Evolutionary conservation across 495 filamentous ascomycete species (phyloP).

Genomic region (Hypomontagnella submonticulosa): DNA sequence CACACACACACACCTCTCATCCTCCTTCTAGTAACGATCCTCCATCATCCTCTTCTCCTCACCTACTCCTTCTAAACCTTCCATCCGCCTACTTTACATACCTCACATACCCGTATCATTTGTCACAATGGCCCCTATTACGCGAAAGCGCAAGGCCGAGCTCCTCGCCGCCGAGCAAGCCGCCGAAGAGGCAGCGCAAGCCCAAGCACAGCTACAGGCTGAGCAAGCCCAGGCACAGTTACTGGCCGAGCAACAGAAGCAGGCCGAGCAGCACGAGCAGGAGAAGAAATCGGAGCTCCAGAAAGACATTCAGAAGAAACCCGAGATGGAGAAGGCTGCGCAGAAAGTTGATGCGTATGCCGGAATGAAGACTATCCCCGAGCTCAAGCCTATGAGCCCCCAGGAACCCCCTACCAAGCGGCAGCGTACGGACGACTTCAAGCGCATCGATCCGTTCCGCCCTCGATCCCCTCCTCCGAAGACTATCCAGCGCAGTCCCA

Average conservation of each 20-base stretch:
- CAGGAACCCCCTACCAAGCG: conserved; percentile 13
- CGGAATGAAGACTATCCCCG: too few relatives aligned
- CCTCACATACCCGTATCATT: background rate
- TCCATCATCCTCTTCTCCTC: too few relatives aligned
- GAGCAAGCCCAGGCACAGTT: background rate
- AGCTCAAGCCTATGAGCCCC: background rate
- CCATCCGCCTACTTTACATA: background rate
- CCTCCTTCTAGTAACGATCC: too few relatives aligned
- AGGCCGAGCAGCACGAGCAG: background rate
- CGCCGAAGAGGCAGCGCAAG: conserved; percentile 12
- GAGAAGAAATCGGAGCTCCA: too few relatives aligned
- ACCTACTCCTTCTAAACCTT: background rate
- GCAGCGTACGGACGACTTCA: conserved; percentile 7
- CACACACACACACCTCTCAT: too few relatives aligned
- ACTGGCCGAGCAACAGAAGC: background rate
- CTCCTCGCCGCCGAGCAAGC: background rate
- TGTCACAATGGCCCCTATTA: conserved; percentile 29
- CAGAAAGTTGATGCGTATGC: too few relatives aligned
- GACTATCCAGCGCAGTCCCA: background rate
- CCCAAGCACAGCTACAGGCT: background rate
- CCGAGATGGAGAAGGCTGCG: too few relatives aligned
- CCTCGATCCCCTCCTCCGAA: conserved; percentile 21
- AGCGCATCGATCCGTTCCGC: conserved; percentile 28
- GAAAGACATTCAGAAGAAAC: too few relatives aligned
- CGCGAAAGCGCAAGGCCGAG: conserved; percentile 37